These are phyloP conservation scores for Trichosanthes truncata DNA, from an alignment of 306 rosid species.

Conservation along the genomic window DNA sequence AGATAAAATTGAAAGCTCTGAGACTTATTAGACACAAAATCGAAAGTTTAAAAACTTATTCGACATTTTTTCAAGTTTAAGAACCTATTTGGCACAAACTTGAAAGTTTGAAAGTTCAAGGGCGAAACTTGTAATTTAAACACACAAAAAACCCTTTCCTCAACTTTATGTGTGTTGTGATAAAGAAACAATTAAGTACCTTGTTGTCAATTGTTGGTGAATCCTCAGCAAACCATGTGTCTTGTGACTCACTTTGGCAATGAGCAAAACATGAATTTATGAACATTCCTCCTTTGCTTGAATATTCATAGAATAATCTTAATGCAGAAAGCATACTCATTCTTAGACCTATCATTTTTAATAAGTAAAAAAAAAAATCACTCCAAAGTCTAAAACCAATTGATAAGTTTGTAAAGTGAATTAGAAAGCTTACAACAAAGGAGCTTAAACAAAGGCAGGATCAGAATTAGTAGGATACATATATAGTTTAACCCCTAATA, in stretches of 20 bases:
- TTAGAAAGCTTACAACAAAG: too few relatives aligned
- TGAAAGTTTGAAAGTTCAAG: too few relatives aligned
- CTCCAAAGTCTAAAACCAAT: background rate
- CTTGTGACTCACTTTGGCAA: conserved; percentile 89
- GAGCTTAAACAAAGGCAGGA: background rate
- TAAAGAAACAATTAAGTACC: conserved; percentile 25
- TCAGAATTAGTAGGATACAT: background rate
- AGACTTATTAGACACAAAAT: too few relatives aligned
- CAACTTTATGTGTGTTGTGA: background rate
- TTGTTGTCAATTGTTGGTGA: conserved; percentile 63
- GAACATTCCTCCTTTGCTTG: conserved; percentile 69
- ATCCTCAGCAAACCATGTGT: conserved; percentile 74
- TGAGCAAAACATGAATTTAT: conserved; percentile 95
- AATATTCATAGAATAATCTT: conserved; percentile 30
- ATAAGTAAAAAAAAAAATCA: background rate
- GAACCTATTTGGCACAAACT: too few relatives aligned
- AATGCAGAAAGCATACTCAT: conserved; percentile 48
- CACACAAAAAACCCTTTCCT: background rate
- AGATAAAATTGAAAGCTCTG: too few relatives aligned
- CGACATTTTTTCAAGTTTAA: too few relatives aligned
- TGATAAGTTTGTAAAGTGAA: too few relatives aligned
- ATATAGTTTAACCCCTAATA: too few relatives aligned
- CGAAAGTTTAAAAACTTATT: too few relatives aligned
- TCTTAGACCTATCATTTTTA: conserved; percentile 48
- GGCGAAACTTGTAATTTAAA: too few relatives aligned